Conservation (phyloP, 257 asterid genomes). For the Solanum sejunctum region DNA sequence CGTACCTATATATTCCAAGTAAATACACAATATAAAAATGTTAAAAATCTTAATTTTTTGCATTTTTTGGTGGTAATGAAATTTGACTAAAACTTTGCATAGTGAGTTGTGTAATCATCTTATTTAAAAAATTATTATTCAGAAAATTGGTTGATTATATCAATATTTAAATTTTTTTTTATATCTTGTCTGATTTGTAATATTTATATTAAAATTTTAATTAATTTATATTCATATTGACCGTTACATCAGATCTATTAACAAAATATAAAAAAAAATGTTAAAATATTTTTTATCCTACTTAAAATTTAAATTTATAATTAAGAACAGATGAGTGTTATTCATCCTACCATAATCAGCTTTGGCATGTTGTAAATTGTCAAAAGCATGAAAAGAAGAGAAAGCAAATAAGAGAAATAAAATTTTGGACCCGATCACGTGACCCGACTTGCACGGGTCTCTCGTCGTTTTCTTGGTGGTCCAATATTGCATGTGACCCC, state of each 20-base stretch:
- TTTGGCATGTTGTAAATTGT: not conserved
- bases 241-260: not conserved
- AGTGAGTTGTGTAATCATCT: too few relatives aligned
- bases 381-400: not conserved
- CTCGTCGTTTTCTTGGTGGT: not conserved
- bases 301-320: too few relatives aligned
- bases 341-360: not conserved
- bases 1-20: not conserved
- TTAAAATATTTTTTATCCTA: not conserved
- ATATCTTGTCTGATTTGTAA: too few relatives aligned
- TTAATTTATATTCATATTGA: not conserved
- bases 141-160: too few relatives aligned
- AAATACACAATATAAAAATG: not conserved
- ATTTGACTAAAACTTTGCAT: too few relatives aligned
- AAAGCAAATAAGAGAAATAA: not conserved
- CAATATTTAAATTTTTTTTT: too few relatives aligned
- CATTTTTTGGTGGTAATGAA: too few relatives aligned
- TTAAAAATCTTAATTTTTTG: too few relatives aligned
- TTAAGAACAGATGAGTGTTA: rapidly evolving
- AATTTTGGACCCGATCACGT: not conserved
- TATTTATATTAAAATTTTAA: not conserved
- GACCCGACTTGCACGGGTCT: not conserved
- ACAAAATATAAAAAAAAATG: not conserved
- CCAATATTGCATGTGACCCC: not conserved
- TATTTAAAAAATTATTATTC: too few relatives aligned